Conservation (phyloP, 257 asterid genomes). For the Ocimum tenuiflorum region DNA sequence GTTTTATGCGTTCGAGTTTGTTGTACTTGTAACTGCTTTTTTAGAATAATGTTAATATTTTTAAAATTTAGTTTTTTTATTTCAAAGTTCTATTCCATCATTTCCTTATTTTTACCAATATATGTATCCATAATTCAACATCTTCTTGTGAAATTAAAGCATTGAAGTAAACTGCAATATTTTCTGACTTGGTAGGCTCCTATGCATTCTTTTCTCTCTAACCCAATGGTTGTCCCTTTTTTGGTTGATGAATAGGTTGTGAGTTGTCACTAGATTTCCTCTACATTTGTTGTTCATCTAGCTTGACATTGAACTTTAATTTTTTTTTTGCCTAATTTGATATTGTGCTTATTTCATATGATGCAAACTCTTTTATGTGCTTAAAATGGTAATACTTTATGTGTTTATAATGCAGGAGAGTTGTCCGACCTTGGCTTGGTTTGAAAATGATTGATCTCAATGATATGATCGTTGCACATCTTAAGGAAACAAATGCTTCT, state of each 20-base stretch:
- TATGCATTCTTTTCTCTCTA: no score
- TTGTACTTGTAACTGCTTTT: neutral
- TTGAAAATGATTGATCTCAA: slow-evolving; percentile 85
- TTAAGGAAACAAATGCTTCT: slow-evolving; percentile 61
- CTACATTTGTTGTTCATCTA: neutral
- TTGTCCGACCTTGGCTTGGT: slow-evolving; percentile 95
- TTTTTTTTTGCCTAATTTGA: neutral
- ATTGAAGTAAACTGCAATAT: no score
- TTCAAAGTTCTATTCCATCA: neutral
- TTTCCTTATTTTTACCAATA: neutral
- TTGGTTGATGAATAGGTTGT: neutral
- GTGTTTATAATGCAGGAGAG: slow-evolving; percentile 55
- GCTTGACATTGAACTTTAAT: neutral
- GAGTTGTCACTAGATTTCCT: neutral
- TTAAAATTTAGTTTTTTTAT: neutral
- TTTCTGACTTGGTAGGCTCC: neutral
- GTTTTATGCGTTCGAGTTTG: no score
- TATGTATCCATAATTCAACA: neutral
- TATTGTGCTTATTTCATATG: neutral
- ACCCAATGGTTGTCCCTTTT: neutral
- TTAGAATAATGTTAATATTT: neutral
- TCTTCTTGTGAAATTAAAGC: no score
- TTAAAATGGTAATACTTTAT: neutral
- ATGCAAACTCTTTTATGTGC: neutral
- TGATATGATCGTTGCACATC: slow-evolving; percentile 65